Evolutionary conservation across 192 early-diverging fungal genomes (phyloP), one percentile per base, ranked within the genome.

Genomic region (Coemansia sp.): DNA sequence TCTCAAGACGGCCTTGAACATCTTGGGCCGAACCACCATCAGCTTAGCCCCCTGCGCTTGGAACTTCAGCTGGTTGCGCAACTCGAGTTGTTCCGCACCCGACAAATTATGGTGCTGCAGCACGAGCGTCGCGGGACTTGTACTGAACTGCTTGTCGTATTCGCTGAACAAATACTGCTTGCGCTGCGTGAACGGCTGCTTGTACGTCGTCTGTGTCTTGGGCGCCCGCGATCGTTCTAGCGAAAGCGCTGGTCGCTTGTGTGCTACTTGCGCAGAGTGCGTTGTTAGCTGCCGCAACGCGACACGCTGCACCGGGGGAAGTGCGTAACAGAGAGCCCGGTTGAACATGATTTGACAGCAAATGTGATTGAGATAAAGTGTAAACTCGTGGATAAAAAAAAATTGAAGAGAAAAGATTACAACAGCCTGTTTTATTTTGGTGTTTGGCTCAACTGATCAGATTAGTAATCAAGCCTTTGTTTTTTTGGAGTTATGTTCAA

Each of bases 131-230:
- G 66, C 63, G 0, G 74, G 74, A 29, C 70, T 70, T 3, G 29
- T 20, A 9, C 46, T 59, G 14, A 84, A 68, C 23, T 76, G 67
- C 43, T 42, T 25, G 38, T 84, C 82, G 38, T 84, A 84, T 23
- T 73, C 69, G n/a, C 36, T 33, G 25, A 84, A 79, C 23, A 84
- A 61, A 35, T 68, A 84, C 46, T 80, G 73, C 17, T 80, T 79
- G 77, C 82, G 82, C 38, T n/a, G 45, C 1, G 74, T 50, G 41
- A 84, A 84, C 14, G 82, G 82, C 56, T 84, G 76, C 62, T 84
- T 80, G 62, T 79, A 78, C 29, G 69, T 71, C 15, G 77, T 84
- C 14, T 48, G 57, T 20, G 72, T 59, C 56, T 83, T 83, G 38
- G 73, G 66, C 41, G 81, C 53, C 46, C 49, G 42, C 3, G 69